Conservation (phyloP, 192 early-diverging fungal species). For the Polychytrium aggregatum region DNA sequence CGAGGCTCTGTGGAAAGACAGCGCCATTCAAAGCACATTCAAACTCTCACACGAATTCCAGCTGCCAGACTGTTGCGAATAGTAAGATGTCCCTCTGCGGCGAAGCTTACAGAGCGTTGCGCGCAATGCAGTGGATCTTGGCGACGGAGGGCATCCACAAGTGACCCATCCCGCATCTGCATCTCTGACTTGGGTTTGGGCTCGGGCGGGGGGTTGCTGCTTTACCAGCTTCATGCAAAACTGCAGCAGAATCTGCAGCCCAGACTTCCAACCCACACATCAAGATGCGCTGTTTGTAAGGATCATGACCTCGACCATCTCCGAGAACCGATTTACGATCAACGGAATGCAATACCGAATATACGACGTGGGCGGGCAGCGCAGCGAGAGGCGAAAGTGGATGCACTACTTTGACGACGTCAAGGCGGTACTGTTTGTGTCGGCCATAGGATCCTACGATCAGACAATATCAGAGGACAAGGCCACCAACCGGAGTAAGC, state of each 20-base stretch:
- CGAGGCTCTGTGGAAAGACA: constrained; percentile 22
- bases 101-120: too few relatives aligned
- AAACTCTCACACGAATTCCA: constrained; percentile 26
- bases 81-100: constrained; percentile 24
- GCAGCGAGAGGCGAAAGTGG: constrained; percentile 55
- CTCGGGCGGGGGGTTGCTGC: background rate
- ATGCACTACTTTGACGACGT: constrained; percentile 62
- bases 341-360: constrained; percentile 42
- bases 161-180: background rate
- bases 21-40: constrained; percentile 22
- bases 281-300: constrained; percentile 59
- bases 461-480: constrained; percentile 53
- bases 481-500: constrained; percentile 40
- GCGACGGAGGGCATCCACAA: background rate
- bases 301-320: constrained; percentile 59
- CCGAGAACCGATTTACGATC: constrained; percentile 55
- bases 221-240: constrained; percentile 16
- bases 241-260: constrained; percentile 31
- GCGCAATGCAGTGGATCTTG: background rate
- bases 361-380: constrained; percentile 65
- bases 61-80: constrained; percentile 27
- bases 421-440: constrained; percentile 57
- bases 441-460: constrained; percentile 52
- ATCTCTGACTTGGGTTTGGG: background rate
- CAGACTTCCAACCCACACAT: constrained; percentile 47